Percentiles rank a stretch among this genome's conserved stretches.
Evolutionary conservation across 2,329 filamentous ascomycete species (phyloP).

Genomic region (Hypoxylon sp.): DNA sequence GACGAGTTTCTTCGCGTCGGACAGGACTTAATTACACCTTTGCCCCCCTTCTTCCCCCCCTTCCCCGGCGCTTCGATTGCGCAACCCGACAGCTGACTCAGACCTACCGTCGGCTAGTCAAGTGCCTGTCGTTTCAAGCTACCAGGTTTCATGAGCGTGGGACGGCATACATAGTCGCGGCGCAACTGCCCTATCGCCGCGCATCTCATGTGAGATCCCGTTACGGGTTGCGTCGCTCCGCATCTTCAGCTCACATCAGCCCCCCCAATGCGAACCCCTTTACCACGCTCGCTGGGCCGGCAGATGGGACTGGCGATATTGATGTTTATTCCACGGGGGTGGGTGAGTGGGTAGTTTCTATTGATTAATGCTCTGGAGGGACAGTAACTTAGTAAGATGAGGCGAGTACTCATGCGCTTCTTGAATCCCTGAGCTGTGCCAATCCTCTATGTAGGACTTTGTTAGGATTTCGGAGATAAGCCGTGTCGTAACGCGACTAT

Average conservation of each 20-base stretch:
- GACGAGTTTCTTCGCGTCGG: neutral
- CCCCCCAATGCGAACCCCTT: constrained; percentile 5
- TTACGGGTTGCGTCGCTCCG: constrained; percentile 7
- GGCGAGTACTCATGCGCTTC: neutral
- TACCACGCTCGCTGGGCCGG: neutral
- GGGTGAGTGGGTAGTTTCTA: neutral
- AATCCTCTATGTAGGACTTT: constrained; percentile 6
- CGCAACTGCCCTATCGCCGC: constrained; percentile 18
- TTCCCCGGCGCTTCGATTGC: constrained; percentile 7
- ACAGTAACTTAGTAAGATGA: constrained; percentile 4
- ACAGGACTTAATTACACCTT: too few relatives aligned
- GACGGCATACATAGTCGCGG: constrained; percentile 11
- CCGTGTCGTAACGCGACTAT: constrained; percentile 1
- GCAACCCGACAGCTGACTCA: constrained; percentile 15
- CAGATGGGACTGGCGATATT: neutral
- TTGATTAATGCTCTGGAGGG: neutral
- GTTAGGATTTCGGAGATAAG: neutral
- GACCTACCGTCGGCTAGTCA: constrained; percentile 1
- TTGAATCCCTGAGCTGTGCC: neutral
- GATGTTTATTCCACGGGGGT: neutral
- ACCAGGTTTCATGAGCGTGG: constrained; percentile 25
- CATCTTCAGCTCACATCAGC: constrained; percentile 6
- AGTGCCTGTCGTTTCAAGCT: constrained; percentile 16
- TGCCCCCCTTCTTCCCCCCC: too few relatives aligned
- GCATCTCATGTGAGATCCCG: constrained; percentile 8